Conservation (phyloP, 805 yeast species). For the Candida coleopterorum region DNA sequence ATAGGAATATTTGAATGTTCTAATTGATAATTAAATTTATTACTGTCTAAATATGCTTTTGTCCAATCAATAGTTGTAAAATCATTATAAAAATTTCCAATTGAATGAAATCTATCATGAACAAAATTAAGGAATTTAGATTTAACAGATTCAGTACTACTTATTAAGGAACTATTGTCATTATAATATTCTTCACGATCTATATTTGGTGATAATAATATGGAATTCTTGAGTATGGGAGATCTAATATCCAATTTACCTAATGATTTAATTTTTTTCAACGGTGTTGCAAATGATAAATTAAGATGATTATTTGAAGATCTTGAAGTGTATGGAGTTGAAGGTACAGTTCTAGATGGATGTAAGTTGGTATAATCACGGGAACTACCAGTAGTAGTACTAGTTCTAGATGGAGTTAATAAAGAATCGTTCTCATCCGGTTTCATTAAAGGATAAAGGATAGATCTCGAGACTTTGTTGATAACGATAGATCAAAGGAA, state of each 20-base stretch:
- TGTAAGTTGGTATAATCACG: too few relatives aligned
- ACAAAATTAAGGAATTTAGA: slow-evolving; percentile 13
- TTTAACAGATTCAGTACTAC: slow-evolving; percentile 12
- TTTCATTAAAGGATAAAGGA: too few relatives aligned
- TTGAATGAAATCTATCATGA: slow-evolving; percentile 15
- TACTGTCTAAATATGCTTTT: slow-evolving; percentile 41
- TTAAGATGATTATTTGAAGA: slow-evolving; percentile 1
- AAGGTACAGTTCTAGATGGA: slow-evolving; percentile 2
- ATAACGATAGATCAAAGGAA: not conserved
- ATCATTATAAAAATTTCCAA: slow-evolving; percentile 47
- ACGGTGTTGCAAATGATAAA: slow-evolving; percentile 1
- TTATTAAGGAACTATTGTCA: slow-evolving; percentile 11
- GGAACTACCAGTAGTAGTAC: too few relatives aligned
- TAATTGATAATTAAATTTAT: slow-evolving; percentile 36
- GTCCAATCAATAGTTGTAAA: slow-evolving; percentile 62
- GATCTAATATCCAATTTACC: slow-evolving; percentile 15
- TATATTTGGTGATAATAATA: slow-evolving; percentile 3
- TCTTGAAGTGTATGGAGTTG: slow-evolving; percentile 4
- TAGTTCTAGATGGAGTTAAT: not conserved
- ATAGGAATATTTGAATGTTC: slow-evolving; percentile 23
- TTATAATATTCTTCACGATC: not conserved
- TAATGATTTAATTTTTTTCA: slow-evolving; percentile 3
- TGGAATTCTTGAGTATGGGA: slow-evolving; percentile 11
- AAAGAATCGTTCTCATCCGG: not conserved
- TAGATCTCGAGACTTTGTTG: too few relatives aligned